These are phyloP conservation scores for Neonectria faginata DNA, from an alignment of 2,329 filamentous ascomycete genomes.

Conservation along the genomic window DNA sequence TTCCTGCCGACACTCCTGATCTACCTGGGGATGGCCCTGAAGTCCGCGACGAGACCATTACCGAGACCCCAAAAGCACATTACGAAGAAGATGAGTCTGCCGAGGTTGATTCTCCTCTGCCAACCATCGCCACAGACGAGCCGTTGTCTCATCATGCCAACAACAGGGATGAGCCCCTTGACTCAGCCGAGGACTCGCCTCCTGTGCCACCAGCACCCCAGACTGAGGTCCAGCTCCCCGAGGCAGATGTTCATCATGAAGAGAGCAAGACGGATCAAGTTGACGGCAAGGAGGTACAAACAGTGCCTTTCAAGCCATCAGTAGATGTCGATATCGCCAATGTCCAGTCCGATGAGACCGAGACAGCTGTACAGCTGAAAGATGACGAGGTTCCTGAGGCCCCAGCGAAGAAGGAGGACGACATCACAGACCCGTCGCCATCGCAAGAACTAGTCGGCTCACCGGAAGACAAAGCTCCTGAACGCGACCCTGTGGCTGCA, in stretches of 20 bases:
- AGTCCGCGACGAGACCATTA: constrained; percentile 7
- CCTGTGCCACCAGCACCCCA: neutral
- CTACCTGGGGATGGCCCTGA: constrained; percentile 16
- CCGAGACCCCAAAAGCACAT: neutral
- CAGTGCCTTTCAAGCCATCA: neutral
- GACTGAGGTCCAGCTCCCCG: neutral
- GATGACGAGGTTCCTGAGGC: neutral
- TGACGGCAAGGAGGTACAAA: neutral
- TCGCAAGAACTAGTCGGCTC: neutral
- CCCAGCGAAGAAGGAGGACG: neutral
- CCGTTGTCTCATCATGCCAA: neutral
- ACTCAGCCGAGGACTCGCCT: neutral
- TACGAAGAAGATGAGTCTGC: too few relatives aligned
- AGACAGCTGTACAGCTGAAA: neutral
- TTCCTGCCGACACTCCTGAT: neutral
- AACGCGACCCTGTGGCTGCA: neutral
- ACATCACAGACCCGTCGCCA: neutral
- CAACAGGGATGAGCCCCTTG: neutral
- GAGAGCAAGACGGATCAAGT: neutral
- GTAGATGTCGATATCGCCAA: neutral
- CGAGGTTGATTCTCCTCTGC: too few relatives aligned
- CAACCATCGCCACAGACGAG: too few relatives aligned
- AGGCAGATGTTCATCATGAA: neutral
- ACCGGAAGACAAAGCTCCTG: neutral
- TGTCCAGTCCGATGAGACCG: neutral